Conservation (phyloP, 2,329 filamentous ascomycete species). For the Waltergamsia citrina region DNA sequence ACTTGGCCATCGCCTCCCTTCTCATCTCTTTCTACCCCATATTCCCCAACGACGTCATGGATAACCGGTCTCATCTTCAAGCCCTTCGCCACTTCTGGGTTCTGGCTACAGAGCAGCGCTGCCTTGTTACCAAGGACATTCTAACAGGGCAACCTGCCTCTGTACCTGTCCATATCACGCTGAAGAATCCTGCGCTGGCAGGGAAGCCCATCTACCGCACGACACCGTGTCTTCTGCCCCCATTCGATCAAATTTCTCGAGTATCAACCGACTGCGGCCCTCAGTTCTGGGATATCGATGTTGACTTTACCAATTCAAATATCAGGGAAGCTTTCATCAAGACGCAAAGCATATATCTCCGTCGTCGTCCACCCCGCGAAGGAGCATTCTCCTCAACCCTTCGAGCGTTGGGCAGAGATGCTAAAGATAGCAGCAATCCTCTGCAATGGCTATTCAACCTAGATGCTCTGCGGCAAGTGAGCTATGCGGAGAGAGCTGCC, state of each 20-base stretch:
- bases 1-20: slow-evolving; percentile 76
- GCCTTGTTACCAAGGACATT: slow-evolving; percentile 78
- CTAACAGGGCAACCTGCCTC: slow-evolving; percentile 73
- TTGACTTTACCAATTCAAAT: slow-evolving; percentile 61
- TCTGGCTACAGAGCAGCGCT: slow-evolving; percentile 80
- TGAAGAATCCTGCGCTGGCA: slow-evolving; percentile 34
- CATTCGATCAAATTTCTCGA: slow-evolving; percentile 50
- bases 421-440: slow-evolving; percentile 24
- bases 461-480: slow-evolving; percentile 42
- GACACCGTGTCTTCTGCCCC: slow-evolving; percentile 53
- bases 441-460: slow-evolving; percentile 71
- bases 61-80: slow-evolving; percentile 91
- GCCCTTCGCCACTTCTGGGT: slow-evolving; percentile 98
- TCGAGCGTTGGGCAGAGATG: slow-evolving; percentile 53
- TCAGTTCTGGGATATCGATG: slow-evolving; percentile 70
- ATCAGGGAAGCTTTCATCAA: slow-evolving; percentile 53
- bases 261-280: slow-evolving; percentile 52
- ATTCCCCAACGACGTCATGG: slow-evolving; percentile 80
- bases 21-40: slow-evolving; percentile 91
- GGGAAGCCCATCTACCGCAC: slow-evolving; percentile 29
- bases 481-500: slow-evolving; percentile 55
- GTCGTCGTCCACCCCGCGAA: slow-evolving; percentile 59
- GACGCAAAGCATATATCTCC: slow-evolving; percentile 66
- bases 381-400: slow-evolving; percentile 66
- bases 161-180: slow-evolving; percentile 58